Evolutionary conservation across 2,329 filamentous ascomycete species (phyloP).

Genomic region (Fusarium secorum): DNA sequence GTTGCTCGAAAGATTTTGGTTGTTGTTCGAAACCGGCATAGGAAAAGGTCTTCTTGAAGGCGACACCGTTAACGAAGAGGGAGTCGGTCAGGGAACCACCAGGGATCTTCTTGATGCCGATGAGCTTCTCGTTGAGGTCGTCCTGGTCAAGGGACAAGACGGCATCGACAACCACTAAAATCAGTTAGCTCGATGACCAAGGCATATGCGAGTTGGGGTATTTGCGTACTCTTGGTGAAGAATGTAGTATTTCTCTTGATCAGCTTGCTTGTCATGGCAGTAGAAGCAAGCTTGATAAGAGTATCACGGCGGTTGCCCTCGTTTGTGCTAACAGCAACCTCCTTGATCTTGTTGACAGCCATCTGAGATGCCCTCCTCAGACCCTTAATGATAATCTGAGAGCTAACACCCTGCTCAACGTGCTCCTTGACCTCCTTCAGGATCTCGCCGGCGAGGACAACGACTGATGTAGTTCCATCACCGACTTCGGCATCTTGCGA

Average conservation of each 20-base stretch:
- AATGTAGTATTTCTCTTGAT: conserved; percentile 97
- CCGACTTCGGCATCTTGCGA: conserved; percentile 99
- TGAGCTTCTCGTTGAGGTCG: conserved; percentile 96
- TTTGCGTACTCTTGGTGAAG: conserved; percentile 87
- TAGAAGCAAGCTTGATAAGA: conserved; percentile 86
- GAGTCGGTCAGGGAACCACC: conserved; percentile 96
- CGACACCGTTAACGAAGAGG: conserved; percentile 95
- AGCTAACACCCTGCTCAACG: conserved; percentile 95
- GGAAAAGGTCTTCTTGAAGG: conserved; percentile 99
- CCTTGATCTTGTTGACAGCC: conserved; percentile 98
- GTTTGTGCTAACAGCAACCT: conserved; percentile 87
- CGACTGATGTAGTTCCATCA: conserved; percentile 96
- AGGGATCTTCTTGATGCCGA: conserved; percentile 97
- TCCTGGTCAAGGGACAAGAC: conserved; percentile 95
- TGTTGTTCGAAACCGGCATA: conserved; percentile 99
- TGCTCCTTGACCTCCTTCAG: conserved; percentile 96
- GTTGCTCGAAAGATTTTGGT: conserved; percentile 92
- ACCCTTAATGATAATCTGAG: conserved; percentile 97
- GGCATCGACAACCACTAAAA: conserved; percentile 94
- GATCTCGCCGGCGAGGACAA: conserved; percentile 96
- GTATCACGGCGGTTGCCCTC: conserved; percentile 88
- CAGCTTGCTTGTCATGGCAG: conserved; percentile 99
- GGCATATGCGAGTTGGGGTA: not conserved
- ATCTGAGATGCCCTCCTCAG: conserved; percentile 85
- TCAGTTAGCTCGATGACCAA: conserved; percentile 40